These are phyloP conservation scores for Suillus cothurnatus DNA, from an alignment of 768 basidiomycete species.

Conservation along the genomic window DNA sequence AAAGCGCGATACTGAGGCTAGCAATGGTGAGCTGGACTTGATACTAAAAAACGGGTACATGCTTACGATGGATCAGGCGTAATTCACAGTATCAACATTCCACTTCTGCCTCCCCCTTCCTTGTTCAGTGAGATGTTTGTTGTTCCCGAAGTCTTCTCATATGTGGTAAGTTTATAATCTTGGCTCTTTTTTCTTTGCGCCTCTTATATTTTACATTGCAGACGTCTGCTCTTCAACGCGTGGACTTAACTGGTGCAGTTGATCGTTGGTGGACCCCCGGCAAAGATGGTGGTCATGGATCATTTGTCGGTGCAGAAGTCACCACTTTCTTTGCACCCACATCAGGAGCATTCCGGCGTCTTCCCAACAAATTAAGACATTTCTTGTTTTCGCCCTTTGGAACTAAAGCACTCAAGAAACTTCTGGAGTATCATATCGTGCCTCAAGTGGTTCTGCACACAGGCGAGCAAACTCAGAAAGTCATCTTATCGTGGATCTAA, in stretches of 20 bases:
- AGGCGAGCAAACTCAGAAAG: conserved; percentile 35
- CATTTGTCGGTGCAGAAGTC: conserved; percentile 45
- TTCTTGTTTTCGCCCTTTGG: conserved; percentile 69
- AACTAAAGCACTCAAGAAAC: conserved; percentile 47
- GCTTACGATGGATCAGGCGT: conserved; percentile 33
- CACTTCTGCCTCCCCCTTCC: conserved; percentile 57
- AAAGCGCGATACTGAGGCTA: conserved; percentile 43
- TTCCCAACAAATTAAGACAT: conserved; percentile 52
- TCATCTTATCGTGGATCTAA: not conserved
- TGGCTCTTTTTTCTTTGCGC: not conserved
- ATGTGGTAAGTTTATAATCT: conserved; percentile 38
- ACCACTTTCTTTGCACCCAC: conserved; percentile 58
- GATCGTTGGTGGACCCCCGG: conserved; percentile 48
- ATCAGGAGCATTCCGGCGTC: conserved; percentile 47
- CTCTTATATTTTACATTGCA: conserved; percentile 20
- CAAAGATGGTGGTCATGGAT: conserved; percentile 37
- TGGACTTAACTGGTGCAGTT: conserved; percentile 44
- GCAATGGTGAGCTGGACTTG: conserved; percentile 47
- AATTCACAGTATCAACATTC: conserved; percentile 56
- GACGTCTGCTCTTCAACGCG: conserved; percentile 61
- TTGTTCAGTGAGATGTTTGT: conserved; percentile 51
- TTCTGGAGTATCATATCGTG: conserved; percentile 60
- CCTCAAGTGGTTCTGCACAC: conserved; percentile 52
- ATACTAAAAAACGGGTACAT: not conserved
- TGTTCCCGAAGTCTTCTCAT: conserved; percentile 46